Conservation (phyloP, 257 asterid species). For the Solanum chiquidenum region DNA sequence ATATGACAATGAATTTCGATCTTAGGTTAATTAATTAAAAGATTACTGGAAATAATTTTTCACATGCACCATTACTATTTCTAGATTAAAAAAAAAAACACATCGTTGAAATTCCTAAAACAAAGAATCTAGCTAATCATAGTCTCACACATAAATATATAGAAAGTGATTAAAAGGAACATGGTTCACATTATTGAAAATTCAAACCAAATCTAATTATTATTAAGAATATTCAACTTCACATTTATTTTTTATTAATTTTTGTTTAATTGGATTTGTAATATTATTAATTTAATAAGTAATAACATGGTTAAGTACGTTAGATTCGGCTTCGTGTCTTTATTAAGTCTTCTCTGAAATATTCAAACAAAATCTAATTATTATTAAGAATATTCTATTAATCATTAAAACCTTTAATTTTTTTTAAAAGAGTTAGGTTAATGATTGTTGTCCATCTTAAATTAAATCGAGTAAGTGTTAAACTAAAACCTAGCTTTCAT, state of each 20-base stretch:
- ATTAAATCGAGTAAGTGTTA: not conserved
- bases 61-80: not conserved
- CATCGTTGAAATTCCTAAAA: not conserved
- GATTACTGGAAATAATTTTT: not conserved
- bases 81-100: not conserved
- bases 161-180: not conserved
- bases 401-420: not conserved
- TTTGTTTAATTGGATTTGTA: not conserved
- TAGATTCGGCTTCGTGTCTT: not conserved
- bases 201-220: not conserved
- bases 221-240: not conserved
- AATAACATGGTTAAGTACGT: not conserved
- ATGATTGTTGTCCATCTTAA: not conserved
- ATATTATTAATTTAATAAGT: not conserved
- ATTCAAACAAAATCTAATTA: not conserved
- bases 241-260: not conserved
- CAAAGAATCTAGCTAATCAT: not conserved
- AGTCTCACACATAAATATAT: not conserved
- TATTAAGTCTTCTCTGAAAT: not conserved
- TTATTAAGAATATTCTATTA: not conserved
- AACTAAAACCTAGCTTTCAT: not conserved
- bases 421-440: not conserved
- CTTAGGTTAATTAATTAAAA: not conserved
- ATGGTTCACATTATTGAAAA: conserved; percentile 2
- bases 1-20: no score